Evolutionary conservation across 2,329 filamentous ascomycete genomes (phyloP).

Genomic region (Alternaria brassicicola): DNA sequence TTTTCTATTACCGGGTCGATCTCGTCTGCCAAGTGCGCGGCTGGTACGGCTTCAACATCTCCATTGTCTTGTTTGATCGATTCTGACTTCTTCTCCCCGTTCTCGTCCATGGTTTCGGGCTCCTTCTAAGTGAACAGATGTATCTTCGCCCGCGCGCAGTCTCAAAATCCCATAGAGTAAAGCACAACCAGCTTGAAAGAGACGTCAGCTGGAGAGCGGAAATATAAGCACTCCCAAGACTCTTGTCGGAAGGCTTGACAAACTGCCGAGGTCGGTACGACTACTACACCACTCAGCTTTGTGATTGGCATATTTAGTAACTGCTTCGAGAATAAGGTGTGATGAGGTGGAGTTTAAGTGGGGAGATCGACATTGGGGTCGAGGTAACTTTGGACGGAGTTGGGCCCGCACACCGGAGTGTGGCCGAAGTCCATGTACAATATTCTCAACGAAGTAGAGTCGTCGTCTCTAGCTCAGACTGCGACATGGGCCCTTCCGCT

Average conservation of each 20-base stretch:
- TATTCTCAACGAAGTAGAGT: neutral
- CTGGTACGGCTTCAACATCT: constrained; percentile 11
- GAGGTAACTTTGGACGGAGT: neutral
- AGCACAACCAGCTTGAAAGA: neutral
- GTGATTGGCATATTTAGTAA: constrained; percentile 1
- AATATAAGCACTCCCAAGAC: constrained; percentile 7
- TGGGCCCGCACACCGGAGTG: neutral
- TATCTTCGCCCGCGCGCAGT: neutral
- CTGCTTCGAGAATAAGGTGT: constrained; percentile 4
- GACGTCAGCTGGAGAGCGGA: neutral
- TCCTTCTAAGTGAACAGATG: neutral
- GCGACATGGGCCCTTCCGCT: neutral
- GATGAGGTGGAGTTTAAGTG: constrained; percentile 5
- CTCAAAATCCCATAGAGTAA: neutral
- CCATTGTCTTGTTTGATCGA: constrained; percentile 1
- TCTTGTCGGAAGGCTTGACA: neutral
- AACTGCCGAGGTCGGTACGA: constrained; percentile 1
- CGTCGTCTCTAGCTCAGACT: neutral
- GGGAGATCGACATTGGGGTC: constrained; percentile 9
- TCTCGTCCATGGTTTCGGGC: neutral
- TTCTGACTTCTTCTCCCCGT: neutral
- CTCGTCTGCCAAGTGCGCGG: neutral
- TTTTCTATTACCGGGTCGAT: constrained; percentile 32
- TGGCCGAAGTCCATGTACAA: neutral
- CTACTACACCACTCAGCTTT: neutral